Conservation (phyloP, 495 filamentous ascomycete species). For the Penicillium riverlandense region DNA sequence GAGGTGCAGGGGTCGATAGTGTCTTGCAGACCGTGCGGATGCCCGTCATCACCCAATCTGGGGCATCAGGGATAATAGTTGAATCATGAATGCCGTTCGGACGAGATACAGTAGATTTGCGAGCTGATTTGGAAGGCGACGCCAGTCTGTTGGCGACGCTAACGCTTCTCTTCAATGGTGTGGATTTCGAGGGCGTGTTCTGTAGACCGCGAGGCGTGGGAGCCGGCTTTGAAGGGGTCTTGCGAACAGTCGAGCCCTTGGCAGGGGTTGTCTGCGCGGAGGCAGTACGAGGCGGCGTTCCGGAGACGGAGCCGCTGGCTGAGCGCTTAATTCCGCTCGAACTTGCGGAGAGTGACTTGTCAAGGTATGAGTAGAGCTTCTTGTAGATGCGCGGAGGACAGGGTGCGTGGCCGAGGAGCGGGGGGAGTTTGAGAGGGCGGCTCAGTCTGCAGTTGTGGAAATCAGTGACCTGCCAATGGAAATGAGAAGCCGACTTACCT, state of each 20-base stretch:
- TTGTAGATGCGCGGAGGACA: slow-evolving; percentile 78
- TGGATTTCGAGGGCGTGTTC: slow-evolving; percentile 36
- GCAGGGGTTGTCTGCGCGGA: slow-evolving; percentile 27
- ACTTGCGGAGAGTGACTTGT: slow-evolving; percentile 54
- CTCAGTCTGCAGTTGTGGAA: slow-evolving; percentile 54
- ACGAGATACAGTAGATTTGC: slow-evolving; percentile 8
- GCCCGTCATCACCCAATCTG: slow-evolving; percentile 58
- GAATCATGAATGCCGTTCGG: slow-evolving; percentile 16
- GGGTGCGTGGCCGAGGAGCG: slow-evolving; percentile 72
- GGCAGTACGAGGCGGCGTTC: slow-evolving; percentile 20
- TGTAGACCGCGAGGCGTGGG: slow-evolving; percentile 28
- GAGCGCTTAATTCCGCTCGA: slow-evolving; percentile 23
- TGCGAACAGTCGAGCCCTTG: slow-evolving; percentile 16
- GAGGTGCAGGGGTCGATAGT: slow-evolving; percentile 45
- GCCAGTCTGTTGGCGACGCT: slow-evolving; percentile 12
- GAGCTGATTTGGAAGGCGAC: slow-evolving; percentile 17
- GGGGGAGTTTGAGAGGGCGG: slow-evolving; percentile 74
- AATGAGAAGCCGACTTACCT: slow-evolving; percentile 37
- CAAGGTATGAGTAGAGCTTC: slow-evolving; percentile 74
- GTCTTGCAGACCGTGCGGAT: slow-evolving; percentile 60
- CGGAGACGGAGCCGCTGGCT: slow-evolving; percentile 20
- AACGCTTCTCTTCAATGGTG: slow-evolving; percentile 29
- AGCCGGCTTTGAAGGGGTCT: slow-evolving; percentile 26
- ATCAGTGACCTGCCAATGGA: not conserved
- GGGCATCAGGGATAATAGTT: slow-evolving; percentile 42